Percentiles rank a stretch among this genome's conserved stretches.
phyloP scores from a whole-genome alignment of 768 basidiomycete genomes.

The Lentinula sp. region DNA sequence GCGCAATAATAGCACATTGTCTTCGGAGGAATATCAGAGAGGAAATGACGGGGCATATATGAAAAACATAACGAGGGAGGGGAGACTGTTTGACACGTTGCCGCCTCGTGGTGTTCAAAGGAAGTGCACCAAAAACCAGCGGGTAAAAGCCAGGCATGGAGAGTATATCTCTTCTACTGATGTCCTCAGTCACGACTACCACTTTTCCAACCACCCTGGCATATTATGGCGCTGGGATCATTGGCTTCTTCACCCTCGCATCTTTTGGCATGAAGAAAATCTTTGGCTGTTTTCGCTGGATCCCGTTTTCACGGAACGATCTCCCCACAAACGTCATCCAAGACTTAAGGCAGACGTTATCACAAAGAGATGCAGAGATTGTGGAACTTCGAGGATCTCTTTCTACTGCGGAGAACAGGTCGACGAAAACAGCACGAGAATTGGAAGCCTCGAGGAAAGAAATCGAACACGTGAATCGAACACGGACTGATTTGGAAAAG shows the following conservation, averaged over 20 bases:
- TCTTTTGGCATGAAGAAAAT: neutral
- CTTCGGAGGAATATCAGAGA: neutral
- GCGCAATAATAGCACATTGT: neutral
- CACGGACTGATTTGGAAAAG: neutral
- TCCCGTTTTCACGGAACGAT: neutral
- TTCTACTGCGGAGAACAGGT: neutral
- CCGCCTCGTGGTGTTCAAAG: slow-evolving; percentile 8
- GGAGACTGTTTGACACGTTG: slow-evolving; percentile 10
- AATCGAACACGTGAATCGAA: slow-evolving; percentile 11
- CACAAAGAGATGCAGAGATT: slow-evolving; percentile 5
- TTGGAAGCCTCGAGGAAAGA: slow-evolving; percentile 4
- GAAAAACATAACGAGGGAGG: slow-evolving; percentile 12
- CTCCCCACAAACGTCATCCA: neutral
- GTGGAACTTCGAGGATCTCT: slow-evolving; percentile 4
- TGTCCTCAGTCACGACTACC: neutral
- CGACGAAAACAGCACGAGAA: neutral
- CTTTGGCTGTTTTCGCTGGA: neutral
- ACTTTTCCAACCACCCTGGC: neutral
- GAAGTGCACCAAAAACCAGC: slow-evolving; percentile 5
- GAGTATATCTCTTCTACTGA: slow-evolving; percentile 1
- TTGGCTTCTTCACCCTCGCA: slow-evolving; percentile 7
- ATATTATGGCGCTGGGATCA: slow-evolving; percentile 9
- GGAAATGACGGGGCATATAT: neutral
- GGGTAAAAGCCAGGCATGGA: neutral
- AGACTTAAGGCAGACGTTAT: neutral